phyloP scores from a whole-genome alignment of 2,329 filamentous ascomycete genomes.

The Diaporthe citrichinensis region DNA sequence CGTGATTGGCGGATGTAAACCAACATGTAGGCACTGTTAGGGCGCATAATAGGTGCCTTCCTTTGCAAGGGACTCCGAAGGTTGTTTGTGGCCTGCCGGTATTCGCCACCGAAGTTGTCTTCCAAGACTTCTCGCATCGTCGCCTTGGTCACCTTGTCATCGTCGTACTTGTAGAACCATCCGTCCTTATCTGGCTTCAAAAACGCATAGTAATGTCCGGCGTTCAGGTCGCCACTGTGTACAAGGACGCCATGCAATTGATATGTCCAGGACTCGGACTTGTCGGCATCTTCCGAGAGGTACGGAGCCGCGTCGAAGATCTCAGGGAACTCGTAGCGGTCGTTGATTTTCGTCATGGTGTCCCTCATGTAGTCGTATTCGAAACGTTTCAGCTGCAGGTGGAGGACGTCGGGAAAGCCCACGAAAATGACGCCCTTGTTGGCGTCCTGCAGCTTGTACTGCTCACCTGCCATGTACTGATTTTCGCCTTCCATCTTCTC shows the following conservation, averaged over 20 bases:
- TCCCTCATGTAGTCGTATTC: constrained; percentile 97
- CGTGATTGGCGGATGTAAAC: constrained; percentile 94
- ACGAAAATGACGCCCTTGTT: constrained; percentile 99
- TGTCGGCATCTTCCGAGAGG: constrained; percentile 87
- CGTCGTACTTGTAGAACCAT: constrained; percentile 96
- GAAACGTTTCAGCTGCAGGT: constrained; percentile 96
- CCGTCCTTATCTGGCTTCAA: constrained; percentile 94
- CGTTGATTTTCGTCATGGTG: constrained; percentile 99
- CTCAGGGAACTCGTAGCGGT: constrained; percentile 91
- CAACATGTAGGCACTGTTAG: constrained; percentile 96
- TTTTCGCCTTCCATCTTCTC: constrained; percentile 98
- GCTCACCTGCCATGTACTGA: constrained; percentile 93
- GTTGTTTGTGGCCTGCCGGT: constrained; percentile 65
- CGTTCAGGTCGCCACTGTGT: constrained; percentile 96
- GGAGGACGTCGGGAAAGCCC: constrained; percentile 92
- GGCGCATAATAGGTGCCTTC: constrained; percentile 72
- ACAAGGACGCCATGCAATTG: constrained; percentile 95
- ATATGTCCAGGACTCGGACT: constrained; percentile 90
- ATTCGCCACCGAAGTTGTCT: constrained; percentile 96
- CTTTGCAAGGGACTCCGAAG: constrained; percentile 65
- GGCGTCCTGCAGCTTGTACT: constrained; percentile 93
- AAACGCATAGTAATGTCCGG: constrained; percentile 98
- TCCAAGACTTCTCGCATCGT: constrained; percentile 93
- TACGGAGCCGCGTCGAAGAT: constrained; percentile 88
- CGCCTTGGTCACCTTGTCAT: constrained; percentile 95